phyloP scores from a whole-genome alignment of 768 basidiomycete species.

The Pulveroboletus sp. region DNA sequence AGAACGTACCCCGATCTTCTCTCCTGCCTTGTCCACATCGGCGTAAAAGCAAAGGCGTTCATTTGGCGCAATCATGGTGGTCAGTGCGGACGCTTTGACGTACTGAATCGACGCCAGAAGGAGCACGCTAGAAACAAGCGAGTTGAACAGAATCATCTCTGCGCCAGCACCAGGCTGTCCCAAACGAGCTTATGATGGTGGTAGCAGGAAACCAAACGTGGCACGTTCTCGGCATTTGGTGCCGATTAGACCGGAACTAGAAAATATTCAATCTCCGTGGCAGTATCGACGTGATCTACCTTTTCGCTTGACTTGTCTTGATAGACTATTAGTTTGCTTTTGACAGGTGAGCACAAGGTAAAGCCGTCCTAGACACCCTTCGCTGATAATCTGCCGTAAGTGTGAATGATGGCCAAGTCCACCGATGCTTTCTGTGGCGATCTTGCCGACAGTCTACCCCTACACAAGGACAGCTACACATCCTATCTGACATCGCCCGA shows the following conservation, averaged over 20 bases:
- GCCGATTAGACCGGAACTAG: conserved; percentile 17
- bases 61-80: conserved; percentile 73
- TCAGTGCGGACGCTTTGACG: conserved; percentile 61
- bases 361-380: not conserved
- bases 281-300: not conserved
- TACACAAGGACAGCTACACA: conserved; percentile 5
- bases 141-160: conserved; percentile 19
- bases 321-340: conserved; percentile 2
- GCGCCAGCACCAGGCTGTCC: not conserved
- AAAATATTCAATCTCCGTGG: conserved; percentile 17
- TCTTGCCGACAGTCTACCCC: not conserved
- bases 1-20: conserved; percentile 78
- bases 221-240: conserved; percentile 17
- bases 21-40: conserved; percentile 91
- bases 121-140: conserved; percentile 19
- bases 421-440: conserved; percentile 5
- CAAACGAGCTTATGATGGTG: not conserved
- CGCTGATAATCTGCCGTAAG: conserved; percentile 1
- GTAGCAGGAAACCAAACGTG: not conserved
- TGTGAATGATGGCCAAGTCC: not conserved
- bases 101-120: conserved; percentile 32
- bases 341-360: conserved; percentile 16
- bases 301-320: not conserved
- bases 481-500: conserved; percentile 6
- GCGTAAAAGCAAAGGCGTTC: conserved; percentile 91